Evolutionary conservation across 1,284 basidiomycete species (phyloP).

Genomic region (Austroboletus novae-zelandiae): DNA sequence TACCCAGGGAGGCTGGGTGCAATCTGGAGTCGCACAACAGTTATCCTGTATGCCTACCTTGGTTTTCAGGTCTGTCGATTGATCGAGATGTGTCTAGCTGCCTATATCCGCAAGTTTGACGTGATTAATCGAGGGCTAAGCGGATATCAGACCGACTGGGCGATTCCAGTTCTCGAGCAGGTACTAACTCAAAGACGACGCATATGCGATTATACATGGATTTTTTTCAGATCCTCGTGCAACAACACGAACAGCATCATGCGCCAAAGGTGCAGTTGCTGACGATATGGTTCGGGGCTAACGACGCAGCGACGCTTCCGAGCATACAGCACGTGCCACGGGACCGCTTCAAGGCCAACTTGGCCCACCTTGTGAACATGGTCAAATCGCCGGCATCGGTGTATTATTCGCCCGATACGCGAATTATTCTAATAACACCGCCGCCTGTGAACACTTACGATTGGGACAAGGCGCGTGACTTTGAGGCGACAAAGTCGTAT

Average conservation of each 20-base stretch:
- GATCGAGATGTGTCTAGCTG: conserved; percentile 43
- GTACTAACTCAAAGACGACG: conserved; percentile 38
- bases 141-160: conserved; percentile 87
- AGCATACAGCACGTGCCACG: conserved; percentile 72
- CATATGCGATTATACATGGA: background rate
- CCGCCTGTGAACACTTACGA: conserved; percentile 75
- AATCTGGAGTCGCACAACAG: conserved; percentile 57
- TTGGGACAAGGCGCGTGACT: conserved; percentile 54
- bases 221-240: conserved; percentile 50
- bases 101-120: conserved; percentile 76
- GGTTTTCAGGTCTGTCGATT: background rate
- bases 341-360: conserved; percentile 62
- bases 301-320: conserved; percentile 68
- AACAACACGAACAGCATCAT: conserved; percentile 45
- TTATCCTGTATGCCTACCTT: conserved; percentile 53
- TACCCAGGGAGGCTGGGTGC: conserved; percentile 62
- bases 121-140: conserved; percentile 78
- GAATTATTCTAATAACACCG: conserved; percentile 78
- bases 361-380: conserved; percentile 60
- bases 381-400: conserved; percentile 60
- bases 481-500: conserved; percentile 62
- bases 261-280: conserved; percentile 68
- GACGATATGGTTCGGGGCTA: conserved; percentile 88
- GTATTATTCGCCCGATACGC: conserved; percentile 72
- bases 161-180: conserved; percentile 73